These are phyloP conservation scores for Monilinia vaccinii-corymbosi DNA, from an alignment of 2,329 filamentous ascomycete species.

Conservation along the genomic window DNA sequence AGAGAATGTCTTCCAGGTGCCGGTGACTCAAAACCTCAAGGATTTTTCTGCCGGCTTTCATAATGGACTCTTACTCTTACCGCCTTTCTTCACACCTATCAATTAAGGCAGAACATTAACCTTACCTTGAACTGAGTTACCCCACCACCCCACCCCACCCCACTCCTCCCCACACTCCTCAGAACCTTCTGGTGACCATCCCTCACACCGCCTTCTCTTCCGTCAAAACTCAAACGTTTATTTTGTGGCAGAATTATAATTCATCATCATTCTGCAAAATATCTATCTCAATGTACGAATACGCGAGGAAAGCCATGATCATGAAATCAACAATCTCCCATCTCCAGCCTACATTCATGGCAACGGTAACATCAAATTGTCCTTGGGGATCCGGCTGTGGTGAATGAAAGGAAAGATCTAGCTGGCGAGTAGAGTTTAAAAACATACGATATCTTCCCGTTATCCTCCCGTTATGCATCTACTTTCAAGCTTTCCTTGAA, in stretches of 20 bases:
- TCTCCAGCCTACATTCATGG: not conserved
- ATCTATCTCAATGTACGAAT: too few species aligned
- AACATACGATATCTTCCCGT: too few species aligned
- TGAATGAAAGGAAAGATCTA: not conserved
- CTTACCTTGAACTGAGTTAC: too few species aligned
- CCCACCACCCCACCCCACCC: not conserved
- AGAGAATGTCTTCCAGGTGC: not conserved
- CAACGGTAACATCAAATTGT: not conserved
- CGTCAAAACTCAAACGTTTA: not conserved
- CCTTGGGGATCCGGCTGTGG: not conserved
- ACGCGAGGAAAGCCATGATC: too few species aligned
- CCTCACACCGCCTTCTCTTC: not conserved
- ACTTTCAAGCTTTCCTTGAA: not conserved
- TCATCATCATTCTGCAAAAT: not conserved
- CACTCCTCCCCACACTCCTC: too few species aligned
- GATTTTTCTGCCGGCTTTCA: not conserved
- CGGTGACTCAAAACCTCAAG: not conserved
- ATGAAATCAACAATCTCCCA: not conserved
- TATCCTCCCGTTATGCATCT: not conserved
- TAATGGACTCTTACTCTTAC: not conserved
- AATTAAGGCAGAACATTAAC: not conserved
- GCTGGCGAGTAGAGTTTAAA: too few species aligned
- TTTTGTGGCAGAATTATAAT: not conserved
- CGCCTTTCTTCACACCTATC: not conserved
- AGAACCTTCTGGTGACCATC: too few species aligned